A percentile compares a stretch with the other conserved stretches of the same genome.
Conservation (phyloP, 257 asterid species). For the Petunia secreta region DNA sequence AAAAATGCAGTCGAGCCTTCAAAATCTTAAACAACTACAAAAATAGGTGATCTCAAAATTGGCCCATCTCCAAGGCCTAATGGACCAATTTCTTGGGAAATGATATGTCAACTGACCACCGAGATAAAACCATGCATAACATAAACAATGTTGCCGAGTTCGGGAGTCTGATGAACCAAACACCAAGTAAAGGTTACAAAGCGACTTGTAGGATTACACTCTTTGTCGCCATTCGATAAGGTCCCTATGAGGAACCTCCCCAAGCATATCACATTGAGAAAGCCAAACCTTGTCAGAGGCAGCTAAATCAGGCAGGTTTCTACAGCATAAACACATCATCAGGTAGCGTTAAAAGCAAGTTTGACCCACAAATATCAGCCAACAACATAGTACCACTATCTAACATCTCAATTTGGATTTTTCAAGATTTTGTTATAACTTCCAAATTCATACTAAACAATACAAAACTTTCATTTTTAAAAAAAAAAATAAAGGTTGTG, state of each 20-base stretch:
- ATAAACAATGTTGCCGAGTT: slow-evolving; percentile 82
- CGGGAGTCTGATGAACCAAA: slow-evolving; percentile 94
- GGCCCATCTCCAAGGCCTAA: slow-evolving; percentile 77
- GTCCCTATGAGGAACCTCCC: slow-evolving; percentile 48
- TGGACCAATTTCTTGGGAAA: slow-evolving; percentile 84
- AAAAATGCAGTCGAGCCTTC: slow-evolving; percentile 63
- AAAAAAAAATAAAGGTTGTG: too few relatives aligned
- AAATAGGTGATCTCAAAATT: slow-evolving; percentile 71
- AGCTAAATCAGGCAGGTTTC: slow-evolving; percentile 51
- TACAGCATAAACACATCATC: slow-evolving; percentile 79
- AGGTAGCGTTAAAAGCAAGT: slow-evolving; percentile 69
- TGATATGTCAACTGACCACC: slow-evolving; percentile 72
- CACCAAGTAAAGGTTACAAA: slow-evolving; percentile 73
- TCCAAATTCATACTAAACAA: not conserved
- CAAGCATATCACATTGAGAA: slow-evolving; percentile 62
- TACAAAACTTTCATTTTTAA: too few relatives aligned
- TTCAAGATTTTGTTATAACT: slow-evolving; percentile 21
- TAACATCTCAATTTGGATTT: slow-evolving; percentile 7
- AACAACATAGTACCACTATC: slow-evolving; percentile 37
- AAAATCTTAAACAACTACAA: slow-evolving; percentile 66
- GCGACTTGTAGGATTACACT: slow-evolving; percentile 65
- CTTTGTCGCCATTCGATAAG: slow-evolving; percentile 79
- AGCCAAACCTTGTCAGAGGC: slow-evolving; percentile 82
- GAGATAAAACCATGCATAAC: slow-evolving; percentile 90
- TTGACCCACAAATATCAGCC: slow-evolving; percentile 57